Evolutionary conservation across 495 filamentous ascomycete species (phyloP).

Genomic region (Penicillium coffeae): DNA sequence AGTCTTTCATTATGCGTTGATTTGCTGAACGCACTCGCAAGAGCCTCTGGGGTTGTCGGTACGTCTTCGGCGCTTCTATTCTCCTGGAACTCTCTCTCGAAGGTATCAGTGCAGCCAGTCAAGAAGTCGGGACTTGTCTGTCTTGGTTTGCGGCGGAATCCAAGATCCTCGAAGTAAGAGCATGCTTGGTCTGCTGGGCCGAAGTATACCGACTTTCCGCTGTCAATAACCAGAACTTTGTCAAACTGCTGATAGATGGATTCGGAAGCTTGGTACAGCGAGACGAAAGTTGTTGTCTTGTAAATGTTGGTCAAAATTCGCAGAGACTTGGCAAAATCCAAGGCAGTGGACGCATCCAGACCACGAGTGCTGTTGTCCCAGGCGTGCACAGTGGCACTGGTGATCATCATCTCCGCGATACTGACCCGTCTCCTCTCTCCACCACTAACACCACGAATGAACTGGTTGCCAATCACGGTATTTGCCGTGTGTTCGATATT

Average conservation of each 20-base stretch:
- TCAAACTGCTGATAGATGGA: slow-evolving; percentile 84
- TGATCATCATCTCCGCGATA: slow-evolving; percentile 60
- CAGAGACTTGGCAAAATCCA: slow-evolving; percentile 68
- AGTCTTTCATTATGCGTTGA: slow-evolving; percentile 56
- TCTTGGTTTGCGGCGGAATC: slow-evolving; percentile 72
- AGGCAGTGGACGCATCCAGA: slow-evolving; percentile 76
- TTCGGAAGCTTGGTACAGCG: slow-evolving; percentile 79
- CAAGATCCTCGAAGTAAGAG: slow-evolving; percentile 76
- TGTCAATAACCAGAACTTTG: slow-evolving; percentile 80
- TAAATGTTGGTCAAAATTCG: slow-evolving; percentile 76
- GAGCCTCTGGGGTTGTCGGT: slow-evolving; percentile 59
- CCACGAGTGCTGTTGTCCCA: slow-evolving; percentile 88
- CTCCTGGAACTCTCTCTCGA: slow-evolving; percentile 70
- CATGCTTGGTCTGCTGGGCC: slow-evolving; percentile 67
- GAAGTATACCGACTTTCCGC: slow-evolving; percentile 76
- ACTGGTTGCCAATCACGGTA: slow-evolving; percentile 77
- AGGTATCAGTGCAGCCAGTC: slow-evolving; percentile 79
- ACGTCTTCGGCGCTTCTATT: slow-evolving; percentile 59
- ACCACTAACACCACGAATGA: slow-evolving; percentile 72
- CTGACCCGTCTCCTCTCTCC: slow-evolving; percentile 62
- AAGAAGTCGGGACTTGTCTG: slow-evolving; percentile 86
- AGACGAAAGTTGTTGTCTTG: slow-evolving; percentile 74
- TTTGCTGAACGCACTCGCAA: slow-evolving; percentile 64
- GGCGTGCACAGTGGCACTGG: slow-evolving; percentile 64
- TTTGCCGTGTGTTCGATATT: slow-evolving; percentile 79